Base-by-base conservation (phyloP, 192 early-diverging fungal genomes). In the Entomortierella beljakovae region DNA sequence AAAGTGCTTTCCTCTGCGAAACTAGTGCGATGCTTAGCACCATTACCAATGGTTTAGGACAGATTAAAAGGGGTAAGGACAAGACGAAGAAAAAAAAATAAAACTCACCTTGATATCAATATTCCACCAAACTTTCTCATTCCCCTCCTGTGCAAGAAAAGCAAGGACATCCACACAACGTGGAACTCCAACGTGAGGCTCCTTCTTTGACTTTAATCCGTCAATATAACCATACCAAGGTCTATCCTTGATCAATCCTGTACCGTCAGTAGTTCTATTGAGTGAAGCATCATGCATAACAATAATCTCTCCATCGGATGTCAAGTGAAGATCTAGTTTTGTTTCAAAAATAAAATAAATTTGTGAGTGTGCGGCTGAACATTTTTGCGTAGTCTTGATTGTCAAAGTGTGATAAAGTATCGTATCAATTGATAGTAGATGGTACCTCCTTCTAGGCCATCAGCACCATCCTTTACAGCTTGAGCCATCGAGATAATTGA, bases 211-310 rank as follows among this genome's bases (percentile, higher is more conserved):
- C 11, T 57, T 68, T 23, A 89, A 58, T 9, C 71, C 71, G 61
- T 89, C 86, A 38, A 89, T 84, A 54, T 85, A 70, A 2, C 83
- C 86, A 63, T 82, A 40, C 83, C 84, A 89, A 33, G 81, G 71
- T 4, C 57, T 28, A 18, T 79, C 67, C 26, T 71, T 69, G 10
- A 87, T 57, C 34, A 64, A 0, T 1, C 88, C 88, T 10, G 42
- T 83, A 10, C 88, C 86, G 29, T 84, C 79, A 0, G 86, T 87
- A 1, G 85, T 87, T 6, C 88, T 65, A 16, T 87, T 82, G 6
- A 89, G 72, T 3, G 63, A 70, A 23, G 84, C 61, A 37, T 89
- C 88, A 63, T 89, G 88, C 66, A 87, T 80, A n/a, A 89, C 71
- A 49, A 87, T 65, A 33, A 89, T 68, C 55, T 87, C 82, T n/a